Evolutionary conservation across 768 basidiomycete genomes (phyloP), one percentile per base, ranked within the genome.

Genomic region (Lentinula detonsa): DNA sequence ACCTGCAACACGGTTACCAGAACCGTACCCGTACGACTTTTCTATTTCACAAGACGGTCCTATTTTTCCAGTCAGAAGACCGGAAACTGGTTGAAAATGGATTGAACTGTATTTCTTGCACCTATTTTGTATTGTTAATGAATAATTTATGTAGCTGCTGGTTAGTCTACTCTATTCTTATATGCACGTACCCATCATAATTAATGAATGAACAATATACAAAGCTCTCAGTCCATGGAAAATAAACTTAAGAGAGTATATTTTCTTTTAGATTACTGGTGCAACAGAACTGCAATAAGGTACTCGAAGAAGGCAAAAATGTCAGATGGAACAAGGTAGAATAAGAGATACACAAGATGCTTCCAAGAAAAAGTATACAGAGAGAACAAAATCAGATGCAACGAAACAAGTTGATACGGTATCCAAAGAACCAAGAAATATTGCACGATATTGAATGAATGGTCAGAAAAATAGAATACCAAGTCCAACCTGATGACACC

Each of bases 351-450:
- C 39, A 43, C 33, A 40, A 21, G 33, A 54, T 54, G 31, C 35
- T 48, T 48, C 46, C 46, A 34, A 49, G 21, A 34, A 40, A 56
- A 43, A 40, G 55, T 37, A 15, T 42, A 23, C 33, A 54, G 53
- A 54, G 39, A 54, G 37, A 39, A 52, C 46, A 33, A 45, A 28
- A 56, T 56, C 55, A 43, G 40, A 56, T 56, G 55, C 55, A 56
- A 28, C 23, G 16, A 33, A 50, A 51, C 33, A 43, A 40, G 55
- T 56, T 56, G 55, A 42, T 56, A 56, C 39, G 37, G 55, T 56
- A 56, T 56, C 40, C 16, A 23, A 28, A 40, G 18, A 35, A 13
- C 15, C 7, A 34, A 34, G 31, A 28, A 37, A 28, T 16, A 40
- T 16, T n/a, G 53, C 16, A 42, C 18, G 11, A 42, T n/a, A 28